phyloP scores from a whole-genome alignment of 2,329 filamentous ascomycete species.

The Ascochyta lentis region DNA sequence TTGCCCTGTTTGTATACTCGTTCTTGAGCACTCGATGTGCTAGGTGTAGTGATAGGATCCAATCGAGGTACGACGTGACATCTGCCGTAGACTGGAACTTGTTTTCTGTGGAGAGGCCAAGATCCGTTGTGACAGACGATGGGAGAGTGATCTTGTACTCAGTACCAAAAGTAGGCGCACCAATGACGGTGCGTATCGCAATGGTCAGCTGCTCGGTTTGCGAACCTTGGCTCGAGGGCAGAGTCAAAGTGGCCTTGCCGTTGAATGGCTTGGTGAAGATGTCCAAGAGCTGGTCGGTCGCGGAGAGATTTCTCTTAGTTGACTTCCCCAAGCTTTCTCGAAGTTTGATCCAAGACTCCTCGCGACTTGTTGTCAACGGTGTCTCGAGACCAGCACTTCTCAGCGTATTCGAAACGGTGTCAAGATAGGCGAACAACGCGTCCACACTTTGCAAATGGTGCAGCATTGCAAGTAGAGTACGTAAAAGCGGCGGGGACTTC shows the following conservation, averaged over 20 bases:
- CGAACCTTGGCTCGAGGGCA: slow-evolving; percentile 30
- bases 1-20: slow-evolving; percentile 28
- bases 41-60: slow-evolving; percentile 42
- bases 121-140: slow-evolving; percentile 32
- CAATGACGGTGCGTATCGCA: slow-evolving; percentile 42
- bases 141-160: slow-evolving; percentile 45
- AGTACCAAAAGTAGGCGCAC: slow-evolving; percentile 43
- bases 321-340: slow-evolving; percentile 37
- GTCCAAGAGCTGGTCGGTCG: slow-evolving; percentile 42
- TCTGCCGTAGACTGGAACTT: slow-evolving; percentile 40
- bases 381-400: slow-evolving; percentile 39
- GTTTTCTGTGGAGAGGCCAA: slow-evolving; percentile 38
- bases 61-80: slow-evolving; percentile 41
- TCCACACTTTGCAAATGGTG: slow-evolving; percentile 55
- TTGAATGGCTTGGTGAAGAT: slow-evolving; percentile 39
- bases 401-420: slow-evolving; percentile 26
- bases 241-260: slow-evolving; percentile 35
- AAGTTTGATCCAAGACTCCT: slow-evolving; percentile 39
- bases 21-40: slow-evolving; percentile 38
- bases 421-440: slow-evolving; percentile 46
- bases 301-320: slow-evolving; percentile 33
- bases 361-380: slow-evolving; percentile 33
- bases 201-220: slow-evolving; percentile 35
- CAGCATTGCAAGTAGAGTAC: slow-evolving; percentile 62
- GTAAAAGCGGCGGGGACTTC: slow-evolving; percentile 64